A percentile compares a stretch with the other conserved stretches of the same genome.
Evolutionary conservation across 2,329 filamentous ascomycete species (phyloP).

Genomic region (Zelopaecilomyces penicillatus): DNA sequence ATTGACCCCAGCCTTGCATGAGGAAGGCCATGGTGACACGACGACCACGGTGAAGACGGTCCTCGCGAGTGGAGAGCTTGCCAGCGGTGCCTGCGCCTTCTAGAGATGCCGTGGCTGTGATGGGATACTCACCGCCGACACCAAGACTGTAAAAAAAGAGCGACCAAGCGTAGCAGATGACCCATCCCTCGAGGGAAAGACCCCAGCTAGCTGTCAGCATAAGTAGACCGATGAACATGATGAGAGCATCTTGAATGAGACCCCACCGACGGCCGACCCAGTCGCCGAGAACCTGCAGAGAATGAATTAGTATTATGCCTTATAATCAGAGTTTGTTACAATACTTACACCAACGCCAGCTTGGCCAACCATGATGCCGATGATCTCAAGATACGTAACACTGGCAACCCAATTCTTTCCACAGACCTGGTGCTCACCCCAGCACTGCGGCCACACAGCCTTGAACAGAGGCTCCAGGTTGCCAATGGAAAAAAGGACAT

Average conservation of each 20-base stretch:
- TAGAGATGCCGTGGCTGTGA: slow-evolving; percentile 93
- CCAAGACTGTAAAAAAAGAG: slow-evolving; percentile 67
- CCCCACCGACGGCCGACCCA: slow-evolving; percentile 90
- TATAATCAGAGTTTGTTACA: neutral
- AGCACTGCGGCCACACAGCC: slow-evolving; percentile 69
- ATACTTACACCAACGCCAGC: slow-evolving; percentile 67
- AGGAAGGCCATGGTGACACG: slow-evolving; percentile 94
- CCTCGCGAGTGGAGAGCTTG: slow-evolving; percentile 80
- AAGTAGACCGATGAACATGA: slow-evolving; percentile 89
- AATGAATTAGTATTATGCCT: slow-evolving; percentile 6
- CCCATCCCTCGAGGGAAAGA: slow-evolving; percentile 79
- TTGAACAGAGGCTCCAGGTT: slow-evolving; percentile 79
- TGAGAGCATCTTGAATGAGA: slow-evolving; percentile 84
- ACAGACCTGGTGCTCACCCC: slow-evolving; percentile 57
- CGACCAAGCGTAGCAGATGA: slow-evolving; percentile 93
- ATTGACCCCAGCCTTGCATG: slow-evolving; percentile 98
- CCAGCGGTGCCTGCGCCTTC: slow-evolving; percentile 82
- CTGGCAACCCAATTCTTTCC: slow-evolving; percentile 71
- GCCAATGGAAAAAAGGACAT: slow-evolving; percentile 94
- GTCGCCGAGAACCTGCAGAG: slow-evolving; percentile 44
- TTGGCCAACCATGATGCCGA: slow-evolving; percentile 92
- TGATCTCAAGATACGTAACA: slow-evolving; percentile 85
- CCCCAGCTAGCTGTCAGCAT: slow-evolving; percentile 94
- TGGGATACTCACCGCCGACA: slow-evolving; percentile 85
- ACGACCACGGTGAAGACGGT: slow-evolving; percentile 89